These are phyloP conservation scores for Prunus davidiana DNA, from an alignment of 306 rosid genomes.

Conservation along the genomic window DNA sequence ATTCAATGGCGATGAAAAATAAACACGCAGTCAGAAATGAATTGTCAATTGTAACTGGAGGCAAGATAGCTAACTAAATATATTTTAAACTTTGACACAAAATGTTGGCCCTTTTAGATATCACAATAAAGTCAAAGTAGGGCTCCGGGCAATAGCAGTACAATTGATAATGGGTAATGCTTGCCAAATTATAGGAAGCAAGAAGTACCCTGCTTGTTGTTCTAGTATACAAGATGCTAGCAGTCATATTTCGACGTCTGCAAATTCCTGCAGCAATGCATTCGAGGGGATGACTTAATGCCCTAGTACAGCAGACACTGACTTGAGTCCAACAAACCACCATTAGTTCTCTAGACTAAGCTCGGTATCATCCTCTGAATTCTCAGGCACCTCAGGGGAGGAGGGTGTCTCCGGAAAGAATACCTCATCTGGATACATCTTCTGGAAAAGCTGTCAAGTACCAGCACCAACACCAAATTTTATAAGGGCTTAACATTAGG, in stretches of 20 bases:
- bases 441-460: slow-evolving; percentile 30
- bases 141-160: background rate
- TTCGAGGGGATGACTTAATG: background rate
- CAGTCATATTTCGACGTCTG: slow-evolving; percentile 1
- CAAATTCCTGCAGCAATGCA: background rate
- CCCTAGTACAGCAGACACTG: background rate
- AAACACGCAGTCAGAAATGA: too few relatives aligned
- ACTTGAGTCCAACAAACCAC: background rate
- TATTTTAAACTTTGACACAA: background rate
- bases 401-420: slow-evolving; percentile 36
- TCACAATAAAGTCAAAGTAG: background rate
- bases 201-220: background rate
- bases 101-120: background rate
- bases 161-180: background rate
- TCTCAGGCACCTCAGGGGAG: slow-evolving; percentile 11
- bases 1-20: too few relatives aligned
- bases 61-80: too few relatives aligned
- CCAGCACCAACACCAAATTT: background rate
- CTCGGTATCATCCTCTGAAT: slow-evolving; percentile 14
- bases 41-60: too few relatives aligned
- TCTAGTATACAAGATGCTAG: background rate
- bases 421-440: slow-evolving; percentile 41
- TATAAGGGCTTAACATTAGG: background rate
- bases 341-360: slow-evolving; percentile 17
- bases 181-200: background rate